These are phyloP conservation scores for Schrenkiella parvula DNA, from an alignment of 345 rosid species.

Conservation along the genomic window DNA sequence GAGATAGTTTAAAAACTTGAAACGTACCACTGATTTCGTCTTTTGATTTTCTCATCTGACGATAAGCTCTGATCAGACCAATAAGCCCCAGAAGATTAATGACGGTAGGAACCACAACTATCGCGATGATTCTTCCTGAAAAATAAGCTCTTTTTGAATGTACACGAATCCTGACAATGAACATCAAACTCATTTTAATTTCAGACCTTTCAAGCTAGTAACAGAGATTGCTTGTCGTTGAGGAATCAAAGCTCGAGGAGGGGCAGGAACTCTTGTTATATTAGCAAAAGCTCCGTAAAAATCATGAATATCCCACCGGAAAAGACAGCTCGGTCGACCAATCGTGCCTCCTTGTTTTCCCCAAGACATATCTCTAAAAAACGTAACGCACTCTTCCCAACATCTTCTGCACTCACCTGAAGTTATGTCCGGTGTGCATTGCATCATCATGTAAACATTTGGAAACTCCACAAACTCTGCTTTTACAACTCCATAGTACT, in stretches of 20 bases:
- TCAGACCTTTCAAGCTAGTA: slow-evolving; percentile 2
- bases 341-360: background rate
- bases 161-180: background rate
- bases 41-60: background rate
- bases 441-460: slow-evolving; percentile 10
- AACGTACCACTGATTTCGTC: slow-evolving; percentile 3
- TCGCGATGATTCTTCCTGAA: slow-evolving; percentile 13
- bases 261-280: slow-evolving; percentile 4
- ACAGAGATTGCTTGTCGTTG: background rate
- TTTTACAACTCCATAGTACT: background rate
- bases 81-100: slow-evolving; percentile 5
- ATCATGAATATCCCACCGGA: background rate
- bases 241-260: background rate
- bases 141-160: background rate
- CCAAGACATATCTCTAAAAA: background rate
- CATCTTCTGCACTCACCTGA: background rate
- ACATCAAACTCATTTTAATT: background rate
- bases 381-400: background rate
- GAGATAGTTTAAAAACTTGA: background rate
- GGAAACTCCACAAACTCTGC: slow-evolving; percentile 1
- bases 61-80: background rate
- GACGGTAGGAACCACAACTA: slow-evolving; percentile 25
- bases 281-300: background rate
- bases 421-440: slow-evolving; percentile 18
- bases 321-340: background rate